Percentiles rank a stretch among this genome's conserved stretches.
Conservation (phyloP, 2,329 filamentous ascomycete genomes). For the Colletotrichum karsti region DNA sequence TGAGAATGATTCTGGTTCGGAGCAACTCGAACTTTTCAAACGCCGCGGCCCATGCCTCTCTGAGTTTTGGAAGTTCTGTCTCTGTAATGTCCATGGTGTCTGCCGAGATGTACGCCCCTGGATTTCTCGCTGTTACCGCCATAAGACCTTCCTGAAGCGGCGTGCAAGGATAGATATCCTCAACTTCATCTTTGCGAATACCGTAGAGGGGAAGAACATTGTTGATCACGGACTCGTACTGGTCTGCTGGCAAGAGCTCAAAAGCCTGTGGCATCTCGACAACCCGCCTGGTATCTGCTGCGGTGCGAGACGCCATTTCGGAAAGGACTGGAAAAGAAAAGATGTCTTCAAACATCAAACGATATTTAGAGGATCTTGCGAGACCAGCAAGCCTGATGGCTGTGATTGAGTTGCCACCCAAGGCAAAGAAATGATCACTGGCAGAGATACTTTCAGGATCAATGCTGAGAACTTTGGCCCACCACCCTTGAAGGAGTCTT, state of each 20-base stretch:
- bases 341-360: neutral
- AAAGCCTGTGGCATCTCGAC: neutral
- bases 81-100: constrained; percentile 34
- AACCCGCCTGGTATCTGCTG: neutral
- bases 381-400: constrained; percentile 1
- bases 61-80: constrained; percentile 34
- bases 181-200: constrained; percentile 14
- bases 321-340: neutral
- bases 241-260: neutral
- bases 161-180: constrained; percentile 32
- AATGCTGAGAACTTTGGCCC: neutral
- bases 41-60: constrained; percentile 36
- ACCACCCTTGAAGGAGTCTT: neutral
- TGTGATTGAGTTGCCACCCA: constrained; percentile 16
- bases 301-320: neutral
- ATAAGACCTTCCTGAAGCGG: constrained; percentile 32
- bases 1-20: constrained; percentile 17
- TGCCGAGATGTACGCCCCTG: constrained; percentile 38
- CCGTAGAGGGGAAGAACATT: constrained; percentile 2
- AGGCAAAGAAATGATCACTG: constrained; percentile 4
- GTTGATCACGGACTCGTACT: neutral
- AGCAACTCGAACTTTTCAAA: constrained; percentile 6
- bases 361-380: neutral
- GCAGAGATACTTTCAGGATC: neutral
- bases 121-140: constrained; percentile 31